A percentile compares a stretch with the other conserved stretches of the same genome.
Conservation (phyloP, 2,329 filamentous ascomycete genomes). For the Delphinella strobiligena region DNA sequence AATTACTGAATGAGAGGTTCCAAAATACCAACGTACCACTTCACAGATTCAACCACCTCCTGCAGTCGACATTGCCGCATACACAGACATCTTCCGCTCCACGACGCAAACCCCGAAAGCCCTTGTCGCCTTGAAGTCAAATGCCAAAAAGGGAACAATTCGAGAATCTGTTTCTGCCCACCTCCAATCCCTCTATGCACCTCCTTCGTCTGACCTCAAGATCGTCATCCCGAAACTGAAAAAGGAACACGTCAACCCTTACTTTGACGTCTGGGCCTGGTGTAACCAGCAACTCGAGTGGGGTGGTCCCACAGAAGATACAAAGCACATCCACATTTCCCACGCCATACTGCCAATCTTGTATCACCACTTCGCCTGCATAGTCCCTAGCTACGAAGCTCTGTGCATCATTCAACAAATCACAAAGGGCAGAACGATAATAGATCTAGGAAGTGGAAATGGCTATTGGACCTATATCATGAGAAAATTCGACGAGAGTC, state of each 20-base stretch:
- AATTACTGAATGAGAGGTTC: no score
- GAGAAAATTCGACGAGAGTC: constrained; percentile 37
- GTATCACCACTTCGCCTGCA: constrained; percentile 71
- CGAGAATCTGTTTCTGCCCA: constrained; percentile 45
- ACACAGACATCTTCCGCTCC: constrained; percentile 54
- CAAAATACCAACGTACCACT: no score
- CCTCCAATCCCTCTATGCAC: constrained; percentile 40
- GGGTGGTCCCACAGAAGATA: constrained; percentile 46
- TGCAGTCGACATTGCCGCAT: constrained; percentile 49
- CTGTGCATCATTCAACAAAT: constrained; percentile 48
- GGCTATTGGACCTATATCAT: constrained; percentile 69
- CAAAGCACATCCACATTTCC: constrained; percentile 40
- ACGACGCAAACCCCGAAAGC: constrained; percentile 48
- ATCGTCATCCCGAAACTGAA: constrained; percentile 30
- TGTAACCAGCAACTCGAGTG: constrained; percentile 52
- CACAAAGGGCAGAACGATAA: constrained; percentile 38
- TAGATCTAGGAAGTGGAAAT: constrained; percentile 60
- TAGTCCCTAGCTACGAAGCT: constrained; percentile 55
- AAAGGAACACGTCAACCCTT: constrained; percentile 47
- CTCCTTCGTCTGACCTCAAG: constrained; percentile 28
- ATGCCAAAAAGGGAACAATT: constrained; percentile 53
- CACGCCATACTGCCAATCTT: constrained; percentile 62
- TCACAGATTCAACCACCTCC: constrained; percentile 34
- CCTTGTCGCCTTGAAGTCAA: constrained; percentile 50
- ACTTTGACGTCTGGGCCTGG: constrained; percentile 56